Evolutionary conservation across 2,329 filamentous ascomycete species (phyloP).

Genomic region (Lachnellula cervina): DNA sequence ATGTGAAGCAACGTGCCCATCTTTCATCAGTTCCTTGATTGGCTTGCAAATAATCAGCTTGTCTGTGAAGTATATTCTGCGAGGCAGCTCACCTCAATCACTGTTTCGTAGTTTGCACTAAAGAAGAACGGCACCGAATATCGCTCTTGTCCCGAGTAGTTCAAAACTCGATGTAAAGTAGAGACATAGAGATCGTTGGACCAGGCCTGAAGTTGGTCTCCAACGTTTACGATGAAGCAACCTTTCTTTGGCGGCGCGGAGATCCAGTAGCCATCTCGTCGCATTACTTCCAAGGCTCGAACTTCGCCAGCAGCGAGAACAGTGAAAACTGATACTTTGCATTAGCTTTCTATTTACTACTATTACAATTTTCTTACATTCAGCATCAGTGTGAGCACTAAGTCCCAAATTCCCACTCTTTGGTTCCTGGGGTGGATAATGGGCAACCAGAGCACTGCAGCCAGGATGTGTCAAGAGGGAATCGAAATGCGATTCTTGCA

Average conservation of each 20-base stretch:
- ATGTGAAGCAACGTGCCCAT: not conserved
- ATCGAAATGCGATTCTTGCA: slow-evolving; percentile 50
- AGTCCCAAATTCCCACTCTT: slow-evolving; percentile 22
- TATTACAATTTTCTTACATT: slow-evolving; percentile 21
- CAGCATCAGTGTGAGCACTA: slow-evolving; percentile 39
- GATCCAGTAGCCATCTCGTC: slow-evolving; percentile 39
- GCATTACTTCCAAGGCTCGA: slow-evolving; percentile 42
- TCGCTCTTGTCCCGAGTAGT: slow-evolving; percentile 13
- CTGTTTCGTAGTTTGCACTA: slow-evolving; percentile 35
- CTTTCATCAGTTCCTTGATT: not conserved
- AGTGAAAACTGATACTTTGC: slow-evolving; percentile 38
- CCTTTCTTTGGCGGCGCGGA: slow-evolving; percentile 37
- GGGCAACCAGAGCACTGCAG: slow-evolving; percentile 30
- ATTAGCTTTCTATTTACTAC: no score
- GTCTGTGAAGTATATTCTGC: no score
- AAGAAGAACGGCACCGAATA: slow-evolving; percentile 44
- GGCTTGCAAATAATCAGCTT: not conserved
- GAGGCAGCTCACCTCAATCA: not conserved
- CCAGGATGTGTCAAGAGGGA: slow-evolving; percentile 44
- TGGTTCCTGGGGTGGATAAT: slow-evolving; percentile 36
- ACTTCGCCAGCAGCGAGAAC: slow-evolving; percentile 34
- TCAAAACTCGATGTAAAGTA: slow-evolving; percentile 40
- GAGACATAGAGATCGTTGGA: slow-evolving; percentile 39
- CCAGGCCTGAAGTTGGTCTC: slow-evolving; percentile 39
- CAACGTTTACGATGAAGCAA: slow-evolving; percentile 42